These are phyloP conservation scores for Blastomyces parvus DNA, from an alignment of 2,329 filamentous ascomycete species.

Conservation along the genomic window DNA sequence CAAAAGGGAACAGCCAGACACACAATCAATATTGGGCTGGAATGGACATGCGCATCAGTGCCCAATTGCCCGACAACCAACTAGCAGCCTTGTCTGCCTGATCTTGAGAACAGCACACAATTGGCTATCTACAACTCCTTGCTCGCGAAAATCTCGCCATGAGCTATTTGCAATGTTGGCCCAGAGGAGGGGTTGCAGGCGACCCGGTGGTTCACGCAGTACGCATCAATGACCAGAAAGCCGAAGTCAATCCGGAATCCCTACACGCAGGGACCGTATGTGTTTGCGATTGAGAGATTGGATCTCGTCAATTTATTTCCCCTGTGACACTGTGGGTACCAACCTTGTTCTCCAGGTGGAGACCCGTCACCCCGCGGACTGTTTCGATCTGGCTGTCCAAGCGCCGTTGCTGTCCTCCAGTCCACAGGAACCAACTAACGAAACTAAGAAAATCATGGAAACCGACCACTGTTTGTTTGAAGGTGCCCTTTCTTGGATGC, in stretches of 20 bases:
- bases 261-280: background rate
- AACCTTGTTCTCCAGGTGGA: background rate
- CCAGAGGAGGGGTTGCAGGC: background rate
- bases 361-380: background rate
- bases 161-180: background rate
- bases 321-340: background rate
- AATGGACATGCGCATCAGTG: slow-evolving; percentile 7
- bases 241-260: background rate
- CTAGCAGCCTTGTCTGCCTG: background rate
- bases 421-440: background rate
- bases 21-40: slow-evolving; percentile 3
- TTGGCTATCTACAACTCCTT: background rate
- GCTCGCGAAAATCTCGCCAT: background rate
- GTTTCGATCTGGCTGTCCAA: background rate
- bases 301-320: background rate
- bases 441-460: background rate
- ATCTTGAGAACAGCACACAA: background rate
- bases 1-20: background rate
- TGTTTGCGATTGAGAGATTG: background rate
- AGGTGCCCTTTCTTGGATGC: background rate
- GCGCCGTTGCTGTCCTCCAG: background rate
- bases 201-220: background rate
- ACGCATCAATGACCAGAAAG: background rate
- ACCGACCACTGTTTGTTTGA: background rate
- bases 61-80: slow-evolving; percentile 1